Evolutionary conservation across 192 early-diverging fungal species (phyloP).

Genomic region (Coemansia sp.): DNA sequence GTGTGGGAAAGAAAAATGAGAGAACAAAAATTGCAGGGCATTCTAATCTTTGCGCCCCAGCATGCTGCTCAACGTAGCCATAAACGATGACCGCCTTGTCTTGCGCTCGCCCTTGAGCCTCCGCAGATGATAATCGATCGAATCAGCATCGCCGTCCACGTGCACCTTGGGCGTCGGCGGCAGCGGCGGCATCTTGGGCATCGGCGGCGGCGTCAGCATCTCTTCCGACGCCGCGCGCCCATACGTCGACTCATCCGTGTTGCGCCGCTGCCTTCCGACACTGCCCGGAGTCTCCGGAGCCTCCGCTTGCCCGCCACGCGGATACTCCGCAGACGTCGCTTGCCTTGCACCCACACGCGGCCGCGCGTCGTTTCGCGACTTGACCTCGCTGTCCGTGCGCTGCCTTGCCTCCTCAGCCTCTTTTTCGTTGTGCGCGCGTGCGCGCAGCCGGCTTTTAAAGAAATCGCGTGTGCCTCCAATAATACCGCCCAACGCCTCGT

Average conservation of each 20-base stretch:
- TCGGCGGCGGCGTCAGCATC: constrained; percentile 33
- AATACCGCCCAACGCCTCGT: constrained; percentile 16
- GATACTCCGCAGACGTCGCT: background rate
- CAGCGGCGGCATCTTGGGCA: constrained; percentile 37
- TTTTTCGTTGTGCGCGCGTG: constrained; percentile 33
- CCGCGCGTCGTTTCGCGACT: background rate
- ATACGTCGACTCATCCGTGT: background rate
- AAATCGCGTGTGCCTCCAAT: constrained; percentile 46
- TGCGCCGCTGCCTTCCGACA: background rate
- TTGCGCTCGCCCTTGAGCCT: constrained; percentile 28
- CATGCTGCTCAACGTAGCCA: constrained; percentile 49
- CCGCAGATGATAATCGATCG: constrained; percentile 41
- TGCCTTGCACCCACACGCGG: background rate
- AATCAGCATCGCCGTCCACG: constrained; percentile 25
- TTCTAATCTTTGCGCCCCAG: constrained; percentile 41
- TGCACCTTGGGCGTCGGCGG: constrained; percentile 4
- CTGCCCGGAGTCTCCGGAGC: background rate
- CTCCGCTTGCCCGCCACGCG: background rate
- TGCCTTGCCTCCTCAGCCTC: too few relatives aligned
- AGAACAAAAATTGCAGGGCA: background rate
- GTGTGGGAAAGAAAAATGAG: background rate
- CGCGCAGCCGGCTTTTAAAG: constrained; percentile 37
- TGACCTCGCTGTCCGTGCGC: constrained; percentile 3
- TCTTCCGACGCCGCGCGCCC: constrained; percentile 23
- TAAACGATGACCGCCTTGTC: constrained; percentile 44